A percentile compares a stretch with the other conserved stretches of the same genome.
These are phyloP conservation scores for Ceriops tagal DNA, from an alignment of 345 rosid genomes.

Conservation along the genomic window DNA sequence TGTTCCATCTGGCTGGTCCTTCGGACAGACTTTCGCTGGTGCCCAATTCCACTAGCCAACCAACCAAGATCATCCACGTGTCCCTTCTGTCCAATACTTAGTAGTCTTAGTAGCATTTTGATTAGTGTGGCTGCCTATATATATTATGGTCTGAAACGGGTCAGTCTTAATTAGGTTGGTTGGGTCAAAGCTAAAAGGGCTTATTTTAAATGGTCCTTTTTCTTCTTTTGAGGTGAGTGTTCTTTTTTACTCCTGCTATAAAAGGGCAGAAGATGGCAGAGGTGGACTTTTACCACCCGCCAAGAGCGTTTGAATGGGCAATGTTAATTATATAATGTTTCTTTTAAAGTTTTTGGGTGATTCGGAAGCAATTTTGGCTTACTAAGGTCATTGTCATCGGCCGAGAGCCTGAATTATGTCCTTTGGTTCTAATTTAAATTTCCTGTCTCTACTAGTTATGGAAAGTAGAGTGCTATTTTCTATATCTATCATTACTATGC, in stretches of 20 bases:
- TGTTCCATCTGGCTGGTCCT: slow-evolving; percentile 26
- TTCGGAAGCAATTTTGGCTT: not conserved
- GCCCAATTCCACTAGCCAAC: slow-evolving; percentile 21
- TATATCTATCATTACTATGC: not conserved
- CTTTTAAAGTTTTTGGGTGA: not conserved
- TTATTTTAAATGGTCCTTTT: slow-evolving; percentile 36
- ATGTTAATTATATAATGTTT: not conserved
- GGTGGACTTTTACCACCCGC: slow-evolving; percentile 59
- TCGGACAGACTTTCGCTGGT: slow-evolving; percentile 28
- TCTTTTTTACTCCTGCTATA: not conserved
- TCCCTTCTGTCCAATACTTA: not conserved
- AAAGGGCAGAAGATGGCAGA: slow-evolving; percentile 33
- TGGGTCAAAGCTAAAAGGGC: slow-evolving; percentile 25
- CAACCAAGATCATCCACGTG: not conserved
- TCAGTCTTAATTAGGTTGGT: slow-evolving; percentile 11
- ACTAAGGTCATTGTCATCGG: slow-evolving; percentile 16
- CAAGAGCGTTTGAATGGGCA: not conserved
- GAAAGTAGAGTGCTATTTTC: not conserved
- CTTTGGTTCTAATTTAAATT: slow-evolving; percentile 10
- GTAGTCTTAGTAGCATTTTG: not conserved
- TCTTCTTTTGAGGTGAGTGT: slow-evolving; percentile 21
- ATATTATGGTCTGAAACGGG: not conserved
- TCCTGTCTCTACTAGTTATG: slow-evolving; percentile 9
- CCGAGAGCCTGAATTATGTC: slow-evolving; percentile 15
- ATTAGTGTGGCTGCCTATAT: not conserved